Conservation (phyloP, 495 filamentous ascomycete species). For the Arthonia radiata region DNA sequence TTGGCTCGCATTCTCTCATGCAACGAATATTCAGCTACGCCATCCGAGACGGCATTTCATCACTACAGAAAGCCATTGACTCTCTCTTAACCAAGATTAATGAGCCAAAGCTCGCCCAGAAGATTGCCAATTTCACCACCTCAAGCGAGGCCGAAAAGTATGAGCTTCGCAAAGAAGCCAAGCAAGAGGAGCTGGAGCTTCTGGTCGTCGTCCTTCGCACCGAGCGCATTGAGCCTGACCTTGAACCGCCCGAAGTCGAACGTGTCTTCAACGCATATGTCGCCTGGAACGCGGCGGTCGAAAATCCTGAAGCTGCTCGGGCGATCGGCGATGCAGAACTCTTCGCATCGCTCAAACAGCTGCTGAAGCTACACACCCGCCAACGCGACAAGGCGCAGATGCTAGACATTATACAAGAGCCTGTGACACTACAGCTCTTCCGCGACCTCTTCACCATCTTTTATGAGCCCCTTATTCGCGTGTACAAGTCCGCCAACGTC, state of each 20-base stretch:
- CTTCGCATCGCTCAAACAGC: conserved; percentile 83
- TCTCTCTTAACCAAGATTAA: conserved; percentile 45
- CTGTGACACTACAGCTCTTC: conserved; percentile 77
- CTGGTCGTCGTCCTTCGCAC: conserved; percentile 62
- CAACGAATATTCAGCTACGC: conserved; percentile 85
- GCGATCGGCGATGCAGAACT: conserved; percentile 76
- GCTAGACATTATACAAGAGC: conserved; percentile 84
- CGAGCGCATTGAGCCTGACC: conserved; percentile 40
- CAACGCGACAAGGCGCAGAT: conserved; percentile 95
- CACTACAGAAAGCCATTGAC: conserved; percentile 66
- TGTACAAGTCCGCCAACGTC: conserved; percentile 97
- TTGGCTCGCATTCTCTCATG: conserved; percentile 68
- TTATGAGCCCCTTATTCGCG: conserved; percentile 85
- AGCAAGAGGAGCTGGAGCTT: conserved; percentile 46
- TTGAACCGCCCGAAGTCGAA: conserved; percentile 47
- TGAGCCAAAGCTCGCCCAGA: conserved; percentile 54
- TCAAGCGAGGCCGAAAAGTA: conserved; percentile 49
- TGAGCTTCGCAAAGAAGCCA: conserved; percentile 45
- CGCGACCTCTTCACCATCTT: conserved; percentile 95
- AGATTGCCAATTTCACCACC: conserved; percentile 54
- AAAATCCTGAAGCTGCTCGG: no score
- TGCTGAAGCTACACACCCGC: conserved; percentile 74
- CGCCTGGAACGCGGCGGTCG: conserved; percentile 87
- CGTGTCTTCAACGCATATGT: conserved; percentile 82
- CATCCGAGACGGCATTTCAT: conserved; percentile 65